Percentiles rank a stretch among this genome's conserved stretches.
Evolutionary conservation across 1,139 yeast species (phyloP).

Genomic region (Saccharomyces hybrid): DNA sequence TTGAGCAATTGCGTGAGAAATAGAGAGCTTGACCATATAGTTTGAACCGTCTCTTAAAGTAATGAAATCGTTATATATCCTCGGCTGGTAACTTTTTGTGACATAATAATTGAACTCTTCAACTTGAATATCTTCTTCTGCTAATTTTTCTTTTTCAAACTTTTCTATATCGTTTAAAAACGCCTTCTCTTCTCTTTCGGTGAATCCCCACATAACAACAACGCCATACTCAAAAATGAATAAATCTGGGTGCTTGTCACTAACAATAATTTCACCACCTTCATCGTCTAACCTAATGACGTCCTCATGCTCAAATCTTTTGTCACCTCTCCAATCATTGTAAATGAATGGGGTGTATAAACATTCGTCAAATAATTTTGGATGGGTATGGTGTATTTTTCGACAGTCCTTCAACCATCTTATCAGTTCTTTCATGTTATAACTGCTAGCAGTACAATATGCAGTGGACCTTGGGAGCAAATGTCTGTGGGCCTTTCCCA

Average conservation of each 20-base stretch:
- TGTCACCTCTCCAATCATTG: slow-evolving; percentile 64
- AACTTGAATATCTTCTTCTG: slow-evolving; percentile 83
- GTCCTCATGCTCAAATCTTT: slow-evolving; percentile 38
- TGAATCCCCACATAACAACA: slow-evolving; percentile 91
- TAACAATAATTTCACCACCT: slow-evolving; percentile 88
- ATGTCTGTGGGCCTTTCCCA: slow-evolving; percentile 85
- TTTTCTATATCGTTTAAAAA: slow-evolving; percentile 75
- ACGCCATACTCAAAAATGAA: slow-evolving; percentile 94
- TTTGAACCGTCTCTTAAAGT: slow-evolving; percentile 85
- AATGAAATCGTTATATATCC: slow-evolving; percentile 91
- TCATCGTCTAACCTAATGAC: slow-evolving; percentile 77
- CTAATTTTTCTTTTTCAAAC: slow-evolving; percentile 84
- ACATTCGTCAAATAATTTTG: slow-evolving; percentile 89
- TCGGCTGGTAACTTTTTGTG: slow-evolving; percentile 86
- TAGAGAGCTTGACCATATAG: slow-evolving; percentile 81
- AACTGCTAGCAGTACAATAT: slow-evolving; percentile 90
- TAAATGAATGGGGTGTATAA: slow-evolving; percentile 82
- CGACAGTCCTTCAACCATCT: slow-evolving; percentile 81
- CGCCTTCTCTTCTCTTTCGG: slow-evolving; percentile 73
- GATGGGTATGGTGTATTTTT: slow-evolving; percentile 65
- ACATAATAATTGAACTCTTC: slow-evolving; percentile 93
- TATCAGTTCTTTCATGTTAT: slow-evolving; percentile 76
- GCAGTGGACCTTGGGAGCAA: slow-evolving; percentile 86
- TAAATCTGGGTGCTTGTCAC: slow-evolving; percentile 63
- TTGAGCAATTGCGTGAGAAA: slow-evolving; percentile 88